These are phyloP conservation scores for Bretschneidera sinensis DNA, from an alignment of 345 rosid genomes.

Conservation along the genomic window DNA sequence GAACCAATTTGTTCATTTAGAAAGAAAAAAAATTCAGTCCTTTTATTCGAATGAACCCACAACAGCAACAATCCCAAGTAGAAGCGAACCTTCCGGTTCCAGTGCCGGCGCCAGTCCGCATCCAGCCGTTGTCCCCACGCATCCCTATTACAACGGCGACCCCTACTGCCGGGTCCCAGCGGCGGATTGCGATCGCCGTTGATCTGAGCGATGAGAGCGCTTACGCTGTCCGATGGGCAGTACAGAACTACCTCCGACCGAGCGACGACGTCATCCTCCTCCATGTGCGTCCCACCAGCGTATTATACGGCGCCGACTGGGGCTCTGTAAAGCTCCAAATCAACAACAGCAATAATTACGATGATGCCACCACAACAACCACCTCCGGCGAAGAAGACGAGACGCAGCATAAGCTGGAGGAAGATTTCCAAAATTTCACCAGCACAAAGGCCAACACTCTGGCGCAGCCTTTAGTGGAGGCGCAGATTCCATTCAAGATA, in stretches of 20 bases:
- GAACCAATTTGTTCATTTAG: background rate
- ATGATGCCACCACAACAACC: background rate
- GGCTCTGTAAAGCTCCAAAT: constrained; percentile 43
- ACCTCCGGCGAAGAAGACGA: constrained; percentile 7
- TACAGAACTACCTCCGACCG: constrained; percentile 59
- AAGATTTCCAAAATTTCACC: constrained; percentile 58
- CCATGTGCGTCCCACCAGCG: constrained; percentile 56
- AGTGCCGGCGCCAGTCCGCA: constrained; percentile 17
- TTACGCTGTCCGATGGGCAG: constrained; percentile 61
- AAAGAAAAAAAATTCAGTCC: too few relatives aligned
- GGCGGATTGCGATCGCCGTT: constrained; percentile 62
- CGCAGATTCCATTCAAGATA: constrained; percentile 58
- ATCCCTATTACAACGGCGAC: constrained; percentile 23
- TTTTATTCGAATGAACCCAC: constrained; percentile 11
- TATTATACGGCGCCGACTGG: constrained; percentile 75
- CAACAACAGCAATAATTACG: constrained; percentile 9
- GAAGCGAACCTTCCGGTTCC: constrained; percentile 18
- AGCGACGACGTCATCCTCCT: constrained; percentile 58
- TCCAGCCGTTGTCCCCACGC: constrained; percentile 26
- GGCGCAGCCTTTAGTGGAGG: constrained; percentile 70
- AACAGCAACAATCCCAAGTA: background rate
- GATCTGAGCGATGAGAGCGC: constrained; percentile 73
- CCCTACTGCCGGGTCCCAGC: constrained; percentile 38
- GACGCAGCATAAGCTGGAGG: constrained; percentile 44
- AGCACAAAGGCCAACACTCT: constrained; percentile 49